These are phyloP conservation scores for Escallonia rubra DNA, from an alignment of 129 eudicot species.

Conservation along the genomic window DNA sequence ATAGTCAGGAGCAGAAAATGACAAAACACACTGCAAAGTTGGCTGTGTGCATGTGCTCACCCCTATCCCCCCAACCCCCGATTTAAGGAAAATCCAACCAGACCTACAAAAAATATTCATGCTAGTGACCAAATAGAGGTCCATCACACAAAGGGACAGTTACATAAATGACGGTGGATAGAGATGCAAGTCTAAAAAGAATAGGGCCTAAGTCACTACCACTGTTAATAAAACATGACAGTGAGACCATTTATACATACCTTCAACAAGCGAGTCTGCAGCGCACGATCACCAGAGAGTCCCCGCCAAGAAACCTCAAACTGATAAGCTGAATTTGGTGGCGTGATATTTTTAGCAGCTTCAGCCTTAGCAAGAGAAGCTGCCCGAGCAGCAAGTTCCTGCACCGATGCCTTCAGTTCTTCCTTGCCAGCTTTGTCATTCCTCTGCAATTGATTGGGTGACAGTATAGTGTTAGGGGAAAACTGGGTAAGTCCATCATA, in stretches of 20 bases:
- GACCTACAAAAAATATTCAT: too few species aligned
- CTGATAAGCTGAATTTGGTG: constrained; percentile 88
- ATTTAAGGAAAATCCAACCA: too few species aligned
- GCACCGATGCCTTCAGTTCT: constrained; percentile 55
- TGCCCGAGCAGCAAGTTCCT: constrained; percentile 91
- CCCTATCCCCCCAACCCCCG: too few species aligned
- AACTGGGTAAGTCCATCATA: too few species aligned
- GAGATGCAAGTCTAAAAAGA: neutral
- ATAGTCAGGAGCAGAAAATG: too few species aligned
- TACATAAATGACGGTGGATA: neutral
- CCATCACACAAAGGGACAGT: neutral
- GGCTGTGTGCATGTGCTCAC: too few species aligned
- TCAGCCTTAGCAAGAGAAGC: constrained; percentile 81
- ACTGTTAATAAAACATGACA: neutral
- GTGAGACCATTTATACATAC: constrained; percentile 19
- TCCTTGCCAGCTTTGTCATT: constrained; percentile 45
- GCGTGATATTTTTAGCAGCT: constrained; percentile 69
- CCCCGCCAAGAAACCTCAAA: constrained; percentile 96
- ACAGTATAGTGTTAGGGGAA: neutral
- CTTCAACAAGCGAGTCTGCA: constrained; percentile 73
- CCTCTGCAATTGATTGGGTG: constrained; percentile 26
- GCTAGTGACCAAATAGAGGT: too few species aligned
- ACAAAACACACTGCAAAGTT: too few species aligned
- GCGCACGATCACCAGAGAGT: constrained; percentile 63
- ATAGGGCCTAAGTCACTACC: neutral